Evolutionary conservation across 192 early-diverging fungal genomes (phyloP).

Genomic region (Backusella tuberculispora): DNA sequence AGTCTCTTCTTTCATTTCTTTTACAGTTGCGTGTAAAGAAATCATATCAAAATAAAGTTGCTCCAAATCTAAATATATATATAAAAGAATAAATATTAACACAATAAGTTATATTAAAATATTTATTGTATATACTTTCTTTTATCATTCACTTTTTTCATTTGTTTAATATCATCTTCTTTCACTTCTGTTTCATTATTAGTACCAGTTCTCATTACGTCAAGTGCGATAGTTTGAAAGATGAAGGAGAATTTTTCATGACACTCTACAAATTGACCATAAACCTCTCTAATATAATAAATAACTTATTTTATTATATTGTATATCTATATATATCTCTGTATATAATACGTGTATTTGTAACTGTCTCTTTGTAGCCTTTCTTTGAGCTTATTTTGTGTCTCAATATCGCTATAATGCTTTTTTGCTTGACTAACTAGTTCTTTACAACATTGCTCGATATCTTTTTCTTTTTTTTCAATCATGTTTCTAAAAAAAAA

Average conservation of each 20-base stretch:
- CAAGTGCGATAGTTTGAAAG: not conserved
- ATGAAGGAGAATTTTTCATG: not conserved
- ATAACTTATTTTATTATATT: not conserved
- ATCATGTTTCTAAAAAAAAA: too few species aligned
- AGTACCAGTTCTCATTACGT: not conserved
- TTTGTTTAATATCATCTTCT: not conserved
- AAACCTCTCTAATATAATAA: conserved; percentile 7
- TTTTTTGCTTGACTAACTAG: too few species aligned
- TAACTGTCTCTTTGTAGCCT: not conserved
- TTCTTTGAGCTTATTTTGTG: not conserved
- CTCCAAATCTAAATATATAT: not conserved
- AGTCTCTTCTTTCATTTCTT: not conserved
- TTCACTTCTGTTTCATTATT: not conserved
- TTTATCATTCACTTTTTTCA: not conserved
- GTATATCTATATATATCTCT: not conserved
- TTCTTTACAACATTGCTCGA: too few species aligned
- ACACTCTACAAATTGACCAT: not conserved
- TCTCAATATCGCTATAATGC: too few species aligned
- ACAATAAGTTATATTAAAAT: not conserved
- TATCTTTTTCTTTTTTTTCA: too few species aligned
- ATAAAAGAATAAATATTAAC: too few species aligned
- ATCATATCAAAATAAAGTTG: not conserved
- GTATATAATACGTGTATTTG: not conserved
- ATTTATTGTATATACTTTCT: not conserved
- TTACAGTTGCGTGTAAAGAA: not conserved